Evolutionary conservation across 2,329 filamentous ascomycete genomes (phyloP).

Genomic region (Fusarium kyushuense): DNA sequence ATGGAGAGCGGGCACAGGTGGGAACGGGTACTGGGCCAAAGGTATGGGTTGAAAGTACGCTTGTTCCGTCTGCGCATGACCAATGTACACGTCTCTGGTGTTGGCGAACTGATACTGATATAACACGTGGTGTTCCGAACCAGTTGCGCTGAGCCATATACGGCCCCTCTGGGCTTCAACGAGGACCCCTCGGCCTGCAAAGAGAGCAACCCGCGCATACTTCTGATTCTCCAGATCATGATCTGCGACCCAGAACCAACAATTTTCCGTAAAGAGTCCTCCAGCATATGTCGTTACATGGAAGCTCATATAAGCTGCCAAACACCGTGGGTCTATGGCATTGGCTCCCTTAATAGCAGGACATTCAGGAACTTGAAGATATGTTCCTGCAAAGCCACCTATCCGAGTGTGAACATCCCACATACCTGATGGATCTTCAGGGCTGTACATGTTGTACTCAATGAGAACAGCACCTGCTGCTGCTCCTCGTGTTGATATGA

Average conservation of each 20-base stretch:
- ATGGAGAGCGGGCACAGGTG: constrained; percentile 53
- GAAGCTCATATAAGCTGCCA: constrained; percentile 59
- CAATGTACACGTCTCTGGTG: constrained; percentile 72
- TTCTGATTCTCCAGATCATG: constrained; percentile 66
- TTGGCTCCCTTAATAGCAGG: constrained; percentile 60
- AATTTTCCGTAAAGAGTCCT: constrained; percentile 58
- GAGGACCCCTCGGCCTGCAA: constrained; percentile 64
- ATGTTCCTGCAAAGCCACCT: constrained; percentile 77
- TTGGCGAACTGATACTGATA: constrained; percentile 76
- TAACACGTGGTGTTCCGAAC: constrained; percentile 74
- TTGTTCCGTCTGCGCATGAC: constrained; percentile 76
- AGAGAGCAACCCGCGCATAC: constrained; percentile 64
- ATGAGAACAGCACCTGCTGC: constrained; percentile 77
- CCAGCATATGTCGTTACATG: constrained; percentile 56
- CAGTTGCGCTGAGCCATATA: constrained; percentile 73
- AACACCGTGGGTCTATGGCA: constrained; percentile 51
- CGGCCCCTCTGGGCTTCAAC: constrained; percentile 54
- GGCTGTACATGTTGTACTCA: constrained; percentile 75
- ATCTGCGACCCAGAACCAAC: constrained; percentile 63
- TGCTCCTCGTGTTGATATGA: constrained; percentile 76
- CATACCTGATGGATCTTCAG: constrained; percentile 62
- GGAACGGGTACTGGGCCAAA: constrained; percentile 68
- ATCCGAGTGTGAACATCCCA: constrained; percentile 85
- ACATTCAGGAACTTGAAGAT: constrained; percentile 75
- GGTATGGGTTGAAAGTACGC: constrained; percentile 79